Percentiles rank a stretch among this genome's conserved stretches.
These are phyloP conservation scores for Hypoxylon crocopeplum DNA, from an alignment of 495 filamentous ascomycete genomes.

Conservation along the genomic window DNA sequence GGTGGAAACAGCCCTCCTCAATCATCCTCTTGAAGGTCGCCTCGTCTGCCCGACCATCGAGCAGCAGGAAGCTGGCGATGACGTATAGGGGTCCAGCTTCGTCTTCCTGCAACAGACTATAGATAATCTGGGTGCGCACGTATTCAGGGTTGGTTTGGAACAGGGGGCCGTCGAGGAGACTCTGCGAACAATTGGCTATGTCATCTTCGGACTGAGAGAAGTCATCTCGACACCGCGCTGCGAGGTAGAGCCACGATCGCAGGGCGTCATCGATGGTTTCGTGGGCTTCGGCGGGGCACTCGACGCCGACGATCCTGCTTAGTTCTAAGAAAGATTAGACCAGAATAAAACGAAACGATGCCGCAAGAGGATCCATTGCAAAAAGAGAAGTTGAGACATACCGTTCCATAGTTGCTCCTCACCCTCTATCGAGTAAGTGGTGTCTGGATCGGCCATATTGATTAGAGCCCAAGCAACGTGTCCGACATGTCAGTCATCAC, in stretches of 20 bases:
- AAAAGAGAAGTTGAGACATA: slow-evolving; percentile 48
- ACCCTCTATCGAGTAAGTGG: slow-evolving; percentile 73
- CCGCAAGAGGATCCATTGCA: background rate
- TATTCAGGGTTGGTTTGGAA: slow-evolving; percentile 81
- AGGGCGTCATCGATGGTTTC: slow-evolving; percentile 86
- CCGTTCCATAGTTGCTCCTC: slow-evolving; percentile 95
- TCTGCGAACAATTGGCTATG: slow-evolving; percentile 81
- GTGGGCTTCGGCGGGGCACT: slow-evolving; percentile 68
- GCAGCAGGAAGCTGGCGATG: slow-evolving; percentile 85
- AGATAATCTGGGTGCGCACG: slow-evolving; percentile 90
- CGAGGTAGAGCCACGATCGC: slow-evolving; percentile 81
- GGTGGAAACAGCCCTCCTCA: slow-evolving; percentile 79
- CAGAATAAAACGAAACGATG: background rate
- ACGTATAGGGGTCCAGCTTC: slow-evolving; percentile 77
- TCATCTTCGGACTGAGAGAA: slow-evolving; percentile 87
- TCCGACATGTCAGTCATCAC: slow-evolving; percentile 30
- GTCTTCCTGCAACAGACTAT: slow-evolving; percentile 91
- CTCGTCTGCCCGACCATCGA: slow-evolving; percentile 84
- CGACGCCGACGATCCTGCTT: slow-evolving; percentile 74
- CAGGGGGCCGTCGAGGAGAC: slow-evolving; percentile 75
- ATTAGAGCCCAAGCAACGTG: slow-evolving; percentile 27
- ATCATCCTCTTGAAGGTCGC: slow-evolving; percentile 85
- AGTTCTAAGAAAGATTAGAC: slow-evolving; percentile 64
- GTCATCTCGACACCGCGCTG: slow-evolving; percentile 79
- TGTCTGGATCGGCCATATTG: slow-evolving; percentile 67